Conservation (phyloP, 805 yeast genomes). For the Starmerella bacillaris region DNA sequence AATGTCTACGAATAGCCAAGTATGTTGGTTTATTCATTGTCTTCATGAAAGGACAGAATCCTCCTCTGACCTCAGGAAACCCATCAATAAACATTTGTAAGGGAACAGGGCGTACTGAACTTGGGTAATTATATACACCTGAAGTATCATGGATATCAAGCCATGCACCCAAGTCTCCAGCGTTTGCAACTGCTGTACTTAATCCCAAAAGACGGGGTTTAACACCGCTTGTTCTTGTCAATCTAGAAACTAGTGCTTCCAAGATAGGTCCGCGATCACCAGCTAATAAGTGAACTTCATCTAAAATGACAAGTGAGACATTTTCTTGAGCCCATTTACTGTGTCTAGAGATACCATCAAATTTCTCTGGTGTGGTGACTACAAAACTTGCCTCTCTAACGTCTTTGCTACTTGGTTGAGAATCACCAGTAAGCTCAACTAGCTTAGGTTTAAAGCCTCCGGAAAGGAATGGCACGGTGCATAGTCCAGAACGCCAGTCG, state of each 20-base stretch:
- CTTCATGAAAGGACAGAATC: constrained; percentile 66
- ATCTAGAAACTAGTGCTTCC: constrained; percentile 77
- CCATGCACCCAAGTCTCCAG: constrained; percentile 76
- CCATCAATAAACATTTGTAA: constrained; percentile 77
- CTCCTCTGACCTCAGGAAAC: constrained; percentile 58
- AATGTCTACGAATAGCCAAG: constrained; percentile 79
- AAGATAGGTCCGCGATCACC: constrained; percentile 75
- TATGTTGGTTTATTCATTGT: constrained; percentile 81
- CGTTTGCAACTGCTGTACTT: constrained; percentile 76
- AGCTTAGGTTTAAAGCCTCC: constrained; percentile 24
- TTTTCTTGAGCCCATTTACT: constrained; percentile 62
- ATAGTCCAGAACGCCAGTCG: constrained; percentile 41
- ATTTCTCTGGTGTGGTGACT: constrained; percentile 72
- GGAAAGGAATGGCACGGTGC: constrained; percentile 14
- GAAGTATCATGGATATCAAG: constrained; percentile 37
- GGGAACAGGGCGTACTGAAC: constrained; percentile 71
- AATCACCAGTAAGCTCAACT: constrained; percentile 71
- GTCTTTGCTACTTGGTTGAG: constrained; percentile 51
- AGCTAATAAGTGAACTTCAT: constrained; percentile 67
- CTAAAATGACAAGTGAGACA: constrained; percentile 64
- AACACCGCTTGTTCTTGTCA: constrained; percentile 54
- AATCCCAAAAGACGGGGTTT: constrained; percentile 52
- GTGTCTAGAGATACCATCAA: constrained; percentile 64
- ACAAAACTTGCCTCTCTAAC: constrained; percentile 55
- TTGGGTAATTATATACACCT: constrained; percentile 65